Percentiles rank a stretch among this genome's conserved stretches.
Conservation (phyloP, 352 stramenopile genomes). For the Chrysophaeum taylorii region DNA sequence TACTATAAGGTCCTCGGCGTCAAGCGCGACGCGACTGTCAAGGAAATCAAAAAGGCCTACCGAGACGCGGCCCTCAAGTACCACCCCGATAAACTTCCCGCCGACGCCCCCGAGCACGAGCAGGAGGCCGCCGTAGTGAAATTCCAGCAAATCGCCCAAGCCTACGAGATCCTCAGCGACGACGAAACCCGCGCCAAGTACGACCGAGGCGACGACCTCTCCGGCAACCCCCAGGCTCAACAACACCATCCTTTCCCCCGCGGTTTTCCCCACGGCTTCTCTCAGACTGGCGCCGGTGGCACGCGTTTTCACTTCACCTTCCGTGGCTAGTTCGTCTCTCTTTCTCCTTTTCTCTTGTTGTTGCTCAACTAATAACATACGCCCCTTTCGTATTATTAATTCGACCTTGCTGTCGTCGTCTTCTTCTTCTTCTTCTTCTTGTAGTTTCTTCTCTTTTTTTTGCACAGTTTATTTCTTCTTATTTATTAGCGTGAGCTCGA, state of each 20-base stretch:
- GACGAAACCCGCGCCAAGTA: constrained; percentile 49
- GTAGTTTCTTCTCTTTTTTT: too few species aligned
- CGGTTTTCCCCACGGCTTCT: background rate
- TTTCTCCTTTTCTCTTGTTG: too few species aligned
- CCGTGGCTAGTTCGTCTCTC: too few species aligned
- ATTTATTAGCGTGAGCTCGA: too few species aligned
- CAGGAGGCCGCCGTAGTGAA: constrained; percentile 47
- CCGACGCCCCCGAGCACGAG: constrained; percentile 30
- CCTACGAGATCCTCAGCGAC: constrained; percentile 54
- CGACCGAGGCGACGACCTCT: constrained; percentile 44
- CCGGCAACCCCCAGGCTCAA: background rate
- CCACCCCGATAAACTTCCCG: constrained; percentile 55
- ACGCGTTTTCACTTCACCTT: too few species aligned
- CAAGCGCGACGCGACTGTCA: constrained; percentile 38
- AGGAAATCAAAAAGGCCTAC: constrained; percentile 68
- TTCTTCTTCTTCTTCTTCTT: too few species aligned
- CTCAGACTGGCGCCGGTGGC: too few species aligned
- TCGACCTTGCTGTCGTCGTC: too few species aligned
- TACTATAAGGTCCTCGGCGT: constrained; percentile 71
- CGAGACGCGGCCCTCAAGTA: constrained; percentile 53
- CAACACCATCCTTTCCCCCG: background rate
- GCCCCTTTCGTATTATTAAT: too few species aligned
- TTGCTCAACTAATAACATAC: too few species aligned
- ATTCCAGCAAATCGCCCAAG: constrained; percentile 52
- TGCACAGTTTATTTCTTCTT: too few species aligned